phyloP scores from a whole-genome alignment of 768 basidiomycete genomes.

The Russula sp. region DNA sequence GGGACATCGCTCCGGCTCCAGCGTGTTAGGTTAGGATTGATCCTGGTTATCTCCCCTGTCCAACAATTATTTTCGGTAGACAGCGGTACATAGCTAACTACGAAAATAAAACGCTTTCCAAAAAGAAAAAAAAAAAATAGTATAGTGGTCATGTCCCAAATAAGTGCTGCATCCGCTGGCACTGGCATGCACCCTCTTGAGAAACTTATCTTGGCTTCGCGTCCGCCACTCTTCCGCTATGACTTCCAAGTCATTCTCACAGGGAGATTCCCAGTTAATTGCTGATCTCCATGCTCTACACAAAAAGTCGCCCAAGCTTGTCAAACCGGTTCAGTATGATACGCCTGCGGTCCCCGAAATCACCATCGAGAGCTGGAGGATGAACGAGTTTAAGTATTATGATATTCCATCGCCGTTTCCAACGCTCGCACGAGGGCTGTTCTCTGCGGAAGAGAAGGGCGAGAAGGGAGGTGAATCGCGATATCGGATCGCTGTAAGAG shows the following conservation, averaged over 20 bases:
- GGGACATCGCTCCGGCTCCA: too few species aligned
- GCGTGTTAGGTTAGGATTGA: too few species aligned
- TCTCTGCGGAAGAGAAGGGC: constrained; percentile 49
- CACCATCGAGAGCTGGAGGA: constrained; percentile 83
- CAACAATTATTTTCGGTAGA: too few species aligned
- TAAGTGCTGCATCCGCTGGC: not conserved
- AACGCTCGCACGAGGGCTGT: constrained; percentile 89
- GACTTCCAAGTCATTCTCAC: constrained; percentile 25
- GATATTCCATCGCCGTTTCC: constrained; percentile 88
- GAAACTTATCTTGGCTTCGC: not conserved
- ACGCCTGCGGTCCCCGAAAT: constrained; percentile 53
- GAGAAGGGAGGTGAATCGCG: constrained; percentile 32
- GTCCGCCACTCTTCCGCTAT: constrained; percentile 19
- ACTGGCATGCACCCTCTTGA: not conserved
- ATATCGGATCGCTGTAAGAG: constrained; percentile 72
- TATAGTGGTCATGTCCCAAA: too few species aligned
- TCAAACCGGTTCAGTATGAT: constrained; percentile 50
- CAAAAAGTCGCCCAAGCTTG: constrained; percentile 54
- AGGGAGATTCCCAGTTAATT: constrained; percentile 57
- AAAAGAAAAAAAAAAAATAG: too few species aligned
- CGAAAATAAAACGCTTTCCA: too few species aligned
- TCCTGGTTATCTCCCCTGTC: too few species aligned
- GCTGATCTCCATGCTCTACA: constrained; percentile 47
- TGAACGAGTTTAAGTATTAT: constrained; percentile 96
- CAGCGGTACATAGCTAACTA: too few species aligned